These are phyloP conservation scores for Myochromella boudieri DNA, from an alignment of 768 basidiomycete species.

Conservation along the genomic window DNA sequence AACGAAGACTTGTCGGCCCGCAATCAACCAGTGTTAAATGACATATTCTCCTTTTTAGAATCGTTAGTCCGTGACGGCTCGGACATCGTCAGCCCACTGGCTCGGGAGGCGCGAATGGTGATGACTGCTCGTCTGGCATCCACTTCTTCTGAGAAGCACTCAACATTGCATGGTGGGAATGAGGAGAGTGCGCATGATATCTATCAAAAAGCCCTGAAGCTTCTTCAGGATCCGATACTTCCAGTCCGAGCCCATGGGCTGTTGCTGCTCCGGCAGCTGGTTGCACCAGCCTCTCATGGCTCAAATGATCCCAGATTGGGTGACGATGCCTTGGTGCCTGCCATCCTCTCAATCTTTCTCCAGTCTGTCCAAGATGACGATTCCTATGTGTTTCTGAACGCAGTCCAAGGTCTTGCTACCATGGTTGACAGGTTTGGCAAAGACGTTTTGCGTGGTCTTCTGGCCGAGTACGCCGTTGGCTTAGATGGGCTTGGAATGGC, in stretches of 20 bases:
- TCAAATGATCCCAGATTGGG: conserved; percentile 22
- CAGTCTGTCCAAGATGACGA: conserved; percentile 88
- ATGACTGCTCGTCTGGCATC: conserved; percentile 80
- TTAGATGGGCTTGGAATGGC: conserved; percentile 49
- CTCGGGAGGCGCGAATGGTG: conserved; percentile 80
- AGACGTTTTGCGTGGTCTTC: conserved; percentile 65
- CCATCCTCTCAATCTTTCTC: conserved; percentile 85
- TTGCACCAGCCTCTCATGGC: conserved; percentile 36
- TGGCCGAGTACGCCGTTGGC: conserved; percentile 63
- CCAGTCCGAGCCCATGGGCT: conserved; percentile 95
- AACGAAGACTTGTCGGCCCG: conserved; percentile 63
- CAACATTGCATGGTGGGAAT: conserved; percentile 23
- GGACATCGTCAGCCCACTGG: conserved; percentile 49
- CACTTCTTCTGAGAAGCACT: conserved; percentile 35
- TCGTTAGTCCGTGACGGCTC: conserved; percentile 49
- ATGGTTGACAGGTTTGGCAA: conserved; percentile 80
- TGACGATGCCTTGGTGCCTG: conserved; percentile 71
- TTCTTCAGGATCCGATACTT: conserved; percentile 87
- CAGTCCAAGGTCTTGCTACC: conserved; percentile 84
- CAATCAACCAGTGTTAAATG: conserved; percentile 62
- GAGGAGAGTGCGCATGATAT: conserved; percentile 55
- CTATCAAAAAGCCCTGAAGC: conserved; percentile 85
- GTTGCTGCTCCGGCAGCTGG: conserved; percentile 75
- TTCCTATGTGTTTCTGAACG: conserved; percentile 93
- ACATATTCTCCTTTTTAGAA: conserved; percentile 69